Conservation (phyloP, 1,284 basidiomycete species). For the Xanthoconium separans region DNA sequence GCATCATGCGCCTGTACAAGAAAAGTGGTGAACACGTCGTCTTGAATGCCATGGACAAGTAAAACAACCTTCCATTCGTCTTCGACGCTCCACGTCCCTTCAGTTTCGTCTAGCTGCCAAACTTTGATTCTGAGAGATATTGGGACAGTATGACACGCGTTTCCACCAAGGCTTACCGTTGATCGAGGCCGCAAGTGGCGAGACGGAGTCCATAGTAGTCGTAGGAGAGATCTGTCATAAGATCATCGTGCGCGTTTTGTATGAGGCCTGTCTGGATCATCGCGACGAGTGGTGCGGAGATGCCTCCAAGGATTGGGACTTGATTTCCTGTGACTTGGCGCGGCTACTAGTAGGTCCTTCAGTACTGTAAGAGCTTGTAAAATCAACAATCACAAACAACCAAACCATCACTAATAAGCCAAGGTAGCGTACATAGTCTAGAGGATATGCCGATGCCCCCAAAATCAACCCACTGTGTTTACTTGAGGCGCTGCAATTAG, state of each 20-base stretch:
- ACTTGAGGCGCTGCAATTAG: too few relatives aligned
- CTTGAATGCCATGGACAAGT: neutral
- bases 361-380: too few relatives aligned
- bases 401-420: too few relatives aligned
- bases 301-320: neutral
- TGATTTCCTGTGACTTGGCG: too few relatives aligned
- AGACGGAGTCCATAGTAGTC: constrained; percentile 86
- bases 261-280: constrained; percentile 80
- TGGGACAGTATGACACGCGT: constrained; percentile 5
- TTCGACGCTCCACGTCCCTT: constrained; percentile 71
- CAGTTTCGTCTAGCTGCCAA: constrained; percentile 71
- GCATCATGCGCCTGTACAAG: constrained; percentile 80
- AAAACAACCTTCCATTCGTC: constrained; percentile 83
- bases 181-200: constrained; percentile 76
- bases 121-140: constrained; percentile 62
- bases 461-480: too few relatives aligned
- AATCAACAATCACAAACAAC: too few relatives aligned
- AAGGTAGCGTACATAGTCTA: too few relatives aligned
- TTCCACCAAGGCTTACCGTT: constrained; percentile 47
- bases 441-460: too few relatives aligned
- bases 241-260: constrained; percentile 71
- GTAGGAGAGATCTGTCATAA: constrained; percentile 82
- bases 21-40: constrained; percentile 3
- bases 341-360: too few relatives aligned
- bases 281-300: neutral